phyloP scores from a whole-genome alignment of 164 flowering plant genomes.

The Piper betle region DNA sequence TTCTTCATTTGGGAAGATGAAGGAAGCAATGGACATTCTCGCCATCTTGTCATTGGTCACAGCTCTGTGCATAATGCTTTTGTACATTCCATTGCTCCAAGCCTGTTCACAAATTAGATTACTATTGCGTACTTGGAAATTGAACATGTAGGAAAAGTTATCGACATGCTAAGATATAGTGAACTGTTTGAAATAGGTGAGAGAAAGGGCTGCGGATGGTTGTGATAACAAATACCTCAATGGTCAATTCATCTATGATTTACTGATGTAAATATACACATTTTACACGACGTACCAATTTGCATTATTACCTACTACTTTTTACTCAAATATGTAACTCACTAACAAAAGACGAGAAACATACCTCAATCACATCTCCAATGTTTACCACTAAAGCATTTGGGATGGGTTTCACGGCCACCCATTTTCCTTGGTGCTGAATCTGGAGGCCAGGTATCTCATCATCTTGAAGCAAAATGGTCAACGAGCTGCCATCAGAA shows the following conservation, averaged over 20 bases:
- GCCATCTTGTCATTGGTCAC: conserved; percentile 15
- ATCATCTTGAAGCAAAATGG: conserved; percentile 25
- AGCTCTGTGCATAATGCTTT: conserved; percentile 25
- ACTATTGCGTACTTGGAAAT: too few relatives aligned
- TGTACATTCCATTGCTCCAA: conserved; percentile 11
- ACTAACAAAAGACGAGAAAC: too few relatives aligned
- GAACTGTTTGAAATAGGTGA: too few relatives aligned
- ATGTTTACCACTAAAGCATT: conserved; percentile 20
- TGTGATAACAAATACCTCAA: too few relatives aligned
- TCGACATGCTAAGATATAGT: too few relatives aligned
- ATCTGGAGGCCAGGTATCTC: conserved; percentile 20
- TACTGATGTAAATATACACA: too few relatives aligned
- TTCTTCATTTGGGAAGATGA: conserved; percentile 10
- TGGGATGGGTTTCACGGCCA: conserved; percentile 18
- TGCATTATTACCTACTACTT: neutral
- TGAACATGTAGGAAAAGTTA: too few relatives aligned
- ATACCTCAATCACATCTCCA: conserved; percentile 31
- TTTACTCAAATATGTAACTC: neutral
- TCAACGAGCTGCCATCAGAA: conserved; percentile 18
- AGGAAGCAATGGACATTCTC: conserved; percentile 19
- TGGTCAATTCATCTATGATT: too few relatives aligned
- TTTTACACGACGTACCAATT: too few relatives aligned
- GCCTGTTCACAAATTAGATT: neutral
- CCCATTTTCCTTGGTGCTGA: conserved; percentile 15
- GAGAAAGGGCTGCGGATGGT: too few relatives aligned